Evolutionary conservation across 192 early-diverging fungal species (phyloP), one percentile per base, ranked within the genome.

Genomic region (Coemansia javaensis): DNA sequence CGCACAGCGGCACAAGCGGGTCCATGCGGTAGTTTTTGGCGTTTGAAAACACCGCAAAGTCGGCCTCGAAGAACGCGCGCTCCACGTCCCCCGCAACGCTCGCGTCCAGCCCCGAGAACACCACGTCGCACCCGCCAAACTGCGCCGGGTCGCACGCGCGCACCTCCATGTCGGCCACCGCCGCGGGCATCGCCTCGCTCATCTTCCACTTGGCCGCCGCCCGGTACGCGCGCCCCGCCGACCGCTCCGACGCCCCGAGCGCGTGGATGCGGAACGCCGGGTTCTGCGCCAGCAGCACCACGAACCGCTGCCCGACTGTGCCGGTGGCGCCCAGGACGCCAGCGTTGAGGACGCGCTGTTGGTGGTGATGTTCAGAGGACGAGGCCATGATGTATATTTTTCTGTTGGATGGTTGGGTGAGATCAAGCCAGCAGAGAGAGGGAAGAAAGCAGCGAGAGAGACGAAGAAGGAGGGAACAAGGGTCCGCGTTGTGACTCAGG

Each of bases 301-400:
- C 93, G 54, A 98, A 98, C 21, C 96, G 86, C 66, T 98, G 96
- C 25, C 96, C 96, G 34, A 98, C 95, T 17, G 92, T 98, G 61
- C 95, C 95, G 1, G 95, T 98, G 24, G 93, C 93, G 49, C 95
- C 95, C 39, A 98, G 86, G 49, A 98, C 85, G 50, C 89, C 95
- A 30, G 89, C 92, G 49, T 86, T 62, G 34, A 74, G 64, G 16
- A 66, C 43, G 21, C 71, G 62, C 20, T 66, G n/a, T n/a, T n/a
- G n/a, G n/a, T n/a, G n/a, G n/a, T n/a, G n/a, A n/a, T n/a, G n/a
- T n/a, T n/a, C n/a, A n/a, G n/a, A n/a, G n/a, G n/a, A n/a, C n/a
- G n/a, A n/a, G n/a, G n/a, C n/a, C n/a, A n/a, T n/a, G n/a, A n/a
- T n/a, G n/a, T n/a, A n/a, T n/a, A n/a, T n/a, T n/a, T n/a, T n/a